Base-by-base conservation (phyloP, 1,284 basidiomycete species). In the Apiotrichum montevideense region DNA sequence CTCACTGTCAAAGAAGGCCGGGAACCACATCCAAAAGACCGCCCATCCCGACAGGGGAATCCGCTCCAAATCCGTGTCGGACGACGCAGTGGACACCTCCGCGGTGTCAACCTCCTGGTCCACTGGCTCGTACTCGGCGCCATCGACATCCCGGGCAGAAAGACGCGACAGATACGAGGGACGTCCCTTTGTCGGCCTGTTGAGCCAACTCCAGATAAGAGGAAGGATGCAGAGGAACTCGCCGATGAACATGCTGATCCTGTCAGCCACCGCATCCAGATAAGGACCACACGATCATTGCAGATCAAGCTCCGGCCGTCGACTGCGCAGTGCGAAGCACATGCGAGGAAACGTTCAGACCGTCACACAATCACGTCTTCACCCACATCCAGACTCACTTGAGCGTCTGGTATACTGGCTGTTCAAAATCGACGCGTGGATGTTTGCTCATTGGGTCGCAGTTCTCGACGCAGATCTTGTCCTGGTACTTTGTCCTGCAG, bases 391-490 rank as follows among this genome's bases (percentile, higher is more conserved):
- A 51, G 47, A 83, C 88, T 76, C 70, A 90, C 90, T 94, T 90
- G 46, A 94, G 82, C 9, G 89, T 92, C 78, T 93, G 90, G 88
- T 88, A 93, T 14, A 76, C 75, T 42, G 91, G 91, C 74, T 94
- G 90, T 69, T 94, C 89, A 73, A 89, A 94, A 44, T 90, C 81
- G 46, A 91, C 80, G 76, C 46, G 72, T 59, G 29, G 83, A 78
- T 39, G 47, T 0, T 72, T 84, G 74, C 51, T 80, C 79, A 76
- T 69, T 7, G 61, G 55, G 4, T 65, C 66, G 72, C 90, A 95
- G 75, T 92, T 87, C 81, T 92, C 90, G 54, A 94, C 91, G 69
- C 91, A 95, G 85, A 93, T 88, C 87, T 90, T 92, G 72, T 94
- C 91, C 59, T 74, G 74, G 52, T 70, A 74, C 55, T 75, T 74